Percentiles rank a stretch among this genome's conserved stretches.
Conservation (phyloP, 1,139 yeast species). For the Debaryomyces fabryi region DNA sequence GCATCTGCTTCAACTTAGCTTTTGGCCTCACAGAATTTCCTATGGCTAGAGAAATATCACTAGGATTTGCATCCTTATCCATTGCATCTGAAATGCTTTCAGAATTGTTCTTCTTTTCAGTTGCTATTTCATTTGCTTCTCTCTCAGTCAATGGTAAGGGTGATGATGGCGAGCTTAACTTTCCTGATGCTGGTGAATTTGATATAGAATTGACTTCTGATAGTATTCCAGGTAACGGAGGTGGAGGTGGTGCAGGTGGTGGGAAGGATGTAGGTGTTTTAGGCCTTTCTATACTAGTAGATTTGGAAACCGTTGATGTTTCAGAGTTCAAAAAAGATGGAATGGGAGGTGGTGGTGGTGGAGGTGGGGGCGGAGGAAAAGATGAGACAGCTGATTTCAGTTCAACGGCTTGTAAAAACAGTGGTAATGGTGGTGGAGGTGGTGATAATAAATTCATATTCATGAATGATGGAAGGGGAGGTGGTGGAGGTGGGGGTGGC, state of each 20-base stretch:
- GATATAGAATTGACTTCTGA: background rate
- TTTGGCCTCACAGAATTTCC: slow-evolving; percentile 47
- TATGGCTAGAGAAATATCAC: no score
- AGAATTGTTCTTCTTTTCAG: background rate
- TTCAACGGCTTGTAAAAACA: slow-evolving; percentile 10
- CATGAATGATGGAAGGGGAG: slow-evolving; percentile 21
- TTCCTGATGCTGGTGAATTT: background rate
- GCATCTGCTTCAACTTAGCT: slow-evolving; percentile 82
- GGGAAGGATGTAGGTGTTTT: slow-evolving; percentile 19
- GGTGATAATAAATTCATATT: slow-evolving; percentile 15
- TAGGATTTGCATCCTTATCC: background rate
- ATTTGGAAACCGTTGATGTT: slow-evolving; percentile 8
- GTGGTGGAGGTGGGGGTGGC: slow-evolving; percentile 26
- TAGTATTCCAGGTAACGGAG: background rate
- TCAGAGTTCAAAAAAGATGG: slow-evolving; percentile 10
- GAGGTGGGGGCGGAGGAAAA: slow-evolving; percentile 27
- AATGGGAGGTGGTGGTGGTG: slow-evolving; percentile 17
- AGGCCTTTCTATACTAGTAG: slow-evolving; percentile 16
- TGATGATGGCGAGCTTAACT: background rate
- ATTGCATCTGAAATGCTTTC: background rate
- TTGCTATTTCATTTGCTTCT: background rate
- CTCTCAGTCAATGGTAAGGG: background rate
- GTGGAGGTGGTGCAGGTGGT: slow-evolving; percentile 9
- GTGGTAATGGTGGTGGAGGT: slow-evolving; percentile 23
- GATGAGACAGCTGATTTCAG: slow-evolving; percentile 21